phyloP scores from a whole-genome alignment of 371 early-diverging fungal genomes.

The Saksenaea oblongispora region DNA sequence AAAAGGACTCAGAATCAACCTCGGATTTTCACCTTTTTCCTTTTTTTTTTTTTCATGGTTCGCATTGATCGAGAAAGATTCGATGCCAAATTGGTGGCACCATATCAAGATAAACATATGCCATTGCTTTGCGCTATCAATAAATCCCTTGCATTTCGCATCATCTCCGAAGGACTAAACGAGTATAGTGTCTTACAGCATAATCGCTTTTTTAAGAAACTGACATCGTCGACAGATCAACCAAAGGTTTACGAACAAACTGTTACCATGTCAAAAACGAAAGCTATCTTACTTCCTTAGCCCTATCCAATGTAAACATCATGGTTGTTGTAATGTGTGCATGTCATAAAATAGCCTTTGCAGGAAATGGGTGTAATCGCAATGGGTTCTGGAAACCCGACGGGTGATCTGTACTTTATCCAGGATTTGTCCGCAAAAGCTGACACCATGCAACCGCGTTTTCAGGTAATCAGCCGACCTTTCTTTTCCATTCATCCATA shows the following conservation, averaged over 20 bases:
- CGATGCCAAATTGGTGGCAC: constrained; percentile 1
- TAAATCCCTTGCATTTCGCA: constrained; percentile 25
- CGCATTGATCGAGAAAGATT: constrained; percentile 15
- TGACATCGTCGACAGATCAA: constrained; percentile 11
- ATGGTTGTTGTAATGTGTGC: neutral
- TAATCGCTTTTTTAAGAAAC: neutral
- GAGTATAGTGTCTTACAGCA: constrained; percentile 13
- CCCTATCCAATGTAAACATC: constrained; percentile 29
- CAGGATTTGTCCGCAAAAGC: constrained; percentile 23
- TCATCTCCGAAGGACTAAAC: constrained; percentile 29
- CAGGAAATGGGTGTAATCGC: constrained; percentile 18
- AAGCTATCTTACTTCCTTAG: constrained; percentile 29
- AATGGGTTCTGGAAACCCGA: constrained; percentile 26
- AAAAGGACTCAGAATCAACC: neutral
- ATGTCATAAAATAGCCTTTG: constrained; percentile 1
- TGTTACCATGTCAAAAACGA: constrained; percentile 14
- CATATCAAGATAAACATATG: constrained; percentile 22
- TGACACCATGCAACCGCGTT: constrained; percentile 12
- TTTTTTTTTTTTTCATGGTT: constrained; percentile 24
- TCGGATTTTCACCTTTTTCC: constrained; percentile 1
- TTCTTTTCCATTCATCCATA: constrained; percentile 3
- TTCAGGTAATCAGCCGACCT: constrained; percentile 13
- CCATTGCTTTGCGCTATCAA: constrained; percentile 27
- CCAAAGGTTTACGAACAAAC: constrained; percentile 28
- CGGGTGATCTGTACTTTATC: constrained; percentile 30